Evolutionary conservation across 108 stramenopile species (phyloP), one percentile per base, ranked within the genome.

Genomic region (Skeletonema marinoi): DNA sequence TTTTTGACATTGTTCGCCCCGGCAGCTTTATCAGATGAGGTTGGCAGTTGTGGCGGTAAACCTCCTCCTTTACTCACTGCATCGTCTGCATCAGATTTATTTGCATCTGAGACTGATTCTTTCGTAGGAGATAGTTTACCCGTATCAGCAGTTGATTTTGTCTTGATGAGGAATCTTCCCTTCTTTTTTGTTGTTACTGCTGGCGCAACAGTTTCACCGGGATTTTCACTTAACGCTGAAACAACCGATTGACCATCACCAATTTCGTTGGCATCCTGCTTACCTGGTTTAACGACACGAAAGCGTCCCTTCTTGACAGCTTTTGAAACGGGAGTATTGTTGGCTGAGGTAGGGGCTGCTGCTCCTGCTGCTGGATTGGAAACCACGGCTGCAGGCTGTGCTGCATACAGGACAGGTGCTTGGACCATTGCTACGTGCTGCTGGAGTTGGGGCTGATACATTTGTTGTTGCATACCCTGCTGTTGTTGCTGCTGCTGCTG

Each of bases 81-180:
- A 56, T 56, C 54, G 25, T 56, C 25, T 10, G 25, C 6, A 64
- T 64, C 63, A 17, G 36, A 35, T 64, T 64, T 64, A 4, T 38
- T 21, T 39, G 32, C 25, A 35, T 64, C 68, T 11, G 35, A 19
- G 21, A 60, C n/a, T 61, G 50, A 12, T n/a, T 54, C 46, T 35
- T 54, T 69, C 29, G 54, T 41, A 68, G 66, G 21, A 44, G 17
- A 31, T 13, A 48, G 46, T n/a, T 39, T 70, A 29, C 16, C 21
- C 25, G 25, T 9, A 29, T 56, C 54, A 9, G 54, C 3, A 56
- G 25, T 6, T 21, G 54, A 56, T 56, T 21, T 56, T 58, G 70
- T 78, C 70, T 71, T 78, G n/a, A 78, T 70, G 32, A 78, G 32
- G 36, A 78, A 78, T 50, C 78, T 59, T 12, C 78, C 78, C 38